Evolutionary conservation across 768 basidiomycete species (phyloP), one percentile per base, ranked within the genome.

Genomic region (Phlegmacium glaucopus): DNA sequence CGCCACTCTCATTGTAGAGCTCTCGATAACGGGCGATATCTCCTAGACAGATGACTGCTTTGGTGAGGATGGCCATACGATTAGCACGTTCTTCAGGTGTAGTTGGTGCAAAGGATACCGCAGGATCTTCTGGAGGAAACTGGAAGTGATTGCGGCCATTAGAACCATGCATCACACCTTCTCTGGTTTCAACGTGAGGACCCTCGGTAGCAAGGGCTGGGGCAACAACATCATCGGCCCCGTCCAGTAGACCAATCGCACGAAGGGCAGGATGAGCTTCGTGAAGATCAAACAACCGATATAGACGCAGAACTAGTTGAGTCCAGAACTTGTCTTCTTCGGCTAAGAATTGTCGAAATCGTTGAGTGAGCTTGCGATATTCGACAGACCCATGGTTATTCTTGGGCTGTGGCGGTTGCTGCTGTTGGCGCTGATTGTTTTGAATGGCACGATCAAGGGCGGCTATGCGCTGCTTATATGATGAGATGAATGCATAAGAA

Each of bases 11-110:
- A 58, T 83, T 88, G 58, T 95, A 96, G 35, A 87, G 81, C 58
- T 98, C 94, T 48, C 86, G 78, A 67, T 99, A 99, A 35, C 96
- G 79, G 49, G 93, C 90, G 40, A 99, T 85, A 60, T 99, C 96
- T 9, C 96, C 96, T 8, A 94, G 77, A 63, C 89, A 95, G 15
- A 97, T 83, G 45, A 99, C 71, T 7, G 87, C 84, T 69, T 95
- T 96, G 70, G 85, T 87, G 36, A 94, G 69, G 37, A 90, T 82
- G 9, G 82, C 78, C n/a, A 94, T 70, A 47, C 83, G 79, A 50
- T 73, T 74, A 47, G 79, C 77, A 42, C 79, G 79, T 57, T 87
- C 79, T 25, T 73, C 74, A 9, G 68, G 34, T 8, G 76, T 77
- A 32, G 72, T 58, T 7, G 76, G 70, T 25, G 62, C 57, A 22